phyloP scores from a whole-genome alignment of 2,329 filamentous ascomycete genomes.

The Fusarium xylarioides region DNA sequence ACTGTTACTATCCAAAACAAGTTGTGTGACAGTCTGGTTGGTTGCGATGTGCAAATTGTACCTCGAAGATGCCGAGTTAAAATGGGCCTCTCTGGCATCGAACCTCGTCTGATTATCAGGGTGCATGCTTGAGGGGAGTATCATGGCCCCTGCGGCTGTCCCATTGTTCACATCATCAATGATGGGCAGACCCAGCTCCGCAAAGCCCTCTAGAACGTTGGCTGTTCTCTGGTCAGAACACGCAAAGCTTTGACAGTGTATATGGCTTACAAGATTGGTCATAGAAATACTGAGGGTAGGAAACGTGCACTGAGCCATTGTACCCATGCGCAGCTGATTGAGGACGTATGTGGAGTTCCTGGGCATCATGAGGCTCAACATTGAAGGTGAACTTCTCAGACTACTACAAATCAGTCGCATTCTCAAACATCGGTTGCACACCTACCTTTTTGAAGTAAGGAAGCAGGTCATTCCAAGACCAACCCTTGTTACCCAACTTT shows the following conservation, averaged over 20 bases:
- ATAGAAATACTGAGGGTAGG: constrained; percentile 20
- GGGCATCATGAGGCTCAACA: background rate
- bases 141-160: constrained; percentile 9
- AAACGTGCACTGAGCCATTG: constrained; percentile 18
- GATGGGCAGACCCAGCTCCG: constrained; percentile 19
- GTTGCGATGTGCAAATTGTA: constrained; percentile 15
- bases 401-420: background rate
- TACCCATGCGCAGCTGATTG: background rate
- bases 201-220: constrained; percentile 12
- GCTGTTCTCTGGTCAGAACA: background rate
- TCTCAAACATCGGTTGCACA: background rate
- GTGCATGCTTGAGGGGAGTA: constrained; percentile 27
- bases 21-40: constrained; percentile 2
- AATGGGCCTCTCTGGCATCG: constrained; percentile 23
- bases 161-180: constrained; percentile 19
- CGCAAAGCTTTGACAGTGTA: background rate
- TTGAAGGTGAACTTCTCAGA: constrained; percentile 16
- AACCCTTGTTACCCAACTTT: constrained; percentile 55
- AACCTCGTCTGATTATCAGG: constrained; percentile 5
- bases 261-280: background rate
- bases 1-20: background rate
- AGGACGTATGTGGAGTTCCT: constrained; percentile 10
- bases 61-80: background rate
- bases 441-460: constrained; percentile 56
- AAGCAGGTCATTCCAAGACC: constrained; percentile 49